These are phyloP conservation scores for Cutaneotrichosporon cyanovorans DNA, from an alignment of 1,284 basidiomycete genomes.

Conservation along the genomic window DNA sequence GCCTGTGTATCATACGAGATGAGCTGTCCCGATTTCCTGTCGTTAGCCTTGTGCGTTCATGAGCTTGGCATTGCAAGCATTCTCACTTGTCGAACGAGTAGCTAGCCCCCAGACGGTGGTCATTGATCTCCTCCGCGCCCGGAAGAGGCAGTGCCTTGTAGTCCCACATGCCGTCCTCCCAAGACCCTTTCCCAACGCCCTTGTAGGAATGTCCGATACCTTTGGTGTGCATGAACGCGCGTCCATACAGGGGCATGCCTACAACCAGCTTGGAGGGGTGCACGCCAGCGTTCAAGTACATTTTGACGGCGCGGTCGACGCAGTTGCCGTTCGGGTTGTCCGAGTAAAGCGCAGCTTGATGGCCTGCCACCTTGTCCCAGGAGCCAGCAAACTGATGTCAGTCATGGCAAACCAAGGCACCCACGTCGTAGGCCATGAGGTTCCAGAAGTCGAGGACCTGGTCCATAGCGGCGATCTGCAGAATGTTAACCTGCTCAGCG, in stretches of 20 bases:
- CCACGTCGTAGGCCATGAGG: conserved; percentile 55
- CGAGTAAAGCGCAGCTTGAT: conserved; percentile 71
- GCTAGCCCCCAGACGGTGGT: conserved; percentile 63
- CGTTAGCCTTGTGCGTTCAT: neutral
- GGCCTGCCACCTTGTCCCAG: conserved; percentile 53
- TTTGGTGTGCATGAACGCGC: conserved; percentile 68
- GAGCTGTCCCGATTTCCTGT: conserved; percentile 51
- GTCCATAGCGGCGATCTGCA: conserved; percentile 67
- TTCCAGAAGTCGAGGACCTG: conserved; percentile 72
- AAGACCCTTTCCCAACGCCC: conserved; percentile 56
- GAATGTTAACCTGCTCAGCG: conserved; percentile 56
- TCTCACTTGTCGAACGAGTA: conserved; percentile 64
- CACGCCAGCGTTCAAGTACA: conserved; percentile 62
- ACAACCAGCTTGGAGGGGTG: conserved; percentile 65
- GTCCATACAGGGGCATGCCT: conserved; percentile 78
- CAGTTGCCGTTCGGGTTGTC: conserved; percentile 48
- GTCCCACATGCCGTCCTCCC: conserved; percentile 49
- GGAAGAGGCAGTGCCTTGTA: conserved; percentile 66
- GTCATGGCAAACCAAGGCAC: neutral
- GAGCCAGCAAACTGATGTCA: conserved; percentile 41
- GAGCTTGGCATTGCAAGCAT: neutral
- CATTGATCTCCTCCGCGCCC: conserved; percentile 60
- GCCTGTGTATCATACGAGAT: conserved; percentile 76
- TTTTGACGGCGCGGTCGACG: conserved; percentile 63
- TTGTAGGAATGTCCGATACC: conserved; percentile 66